Evolutionary conservation across 139 green algal species (phyloP).

Genomic region (Tetradesmus lagerheimii): DNA sequence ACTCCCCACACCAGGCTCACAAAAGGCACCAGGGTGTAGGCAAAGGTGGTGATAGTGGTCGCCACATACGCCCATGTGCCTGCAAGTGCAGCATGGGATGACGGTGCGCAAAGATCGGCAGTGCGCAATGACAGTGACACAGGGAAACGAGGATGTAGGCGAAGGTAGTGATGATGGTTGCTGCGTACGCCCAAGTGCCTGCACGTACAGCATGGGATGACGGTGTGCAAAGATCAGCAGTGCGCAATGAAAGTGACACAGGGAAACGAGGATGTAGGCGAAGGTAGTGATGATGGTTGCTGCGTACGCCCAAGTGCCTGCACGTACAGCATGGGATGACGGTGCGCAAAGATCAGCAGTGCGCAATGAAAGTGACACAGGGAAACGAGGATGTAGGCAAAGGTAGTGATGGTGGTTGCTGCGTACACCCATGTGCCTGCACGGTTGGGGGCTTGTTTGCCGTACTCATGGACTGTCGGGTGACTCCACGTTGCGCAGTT

Average conservation of each 20-base stretch:
- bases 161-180: slow-evolving; percentile 39
- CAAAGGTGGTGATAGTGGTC: slow-evolving; percentile 57
- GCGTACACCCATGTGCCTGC: slow-evolving; percentile 52
- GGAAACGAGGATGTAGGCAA: slow-evolving; percentile 62
- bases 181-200: slow-evolving; percentile 54
- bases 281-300: slow-evolving; percentile 43
- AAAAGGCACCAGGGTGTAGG: slow-evolving; percentile 70
- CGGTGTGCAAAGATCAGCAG: too few species aligned
- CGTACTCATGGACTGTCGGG: too few species aligned
- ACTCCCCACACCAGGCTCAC: slow-evolving; percentile 56
- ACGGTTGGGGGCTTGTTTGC: too few species aligned
- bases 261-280: too few species aligned
- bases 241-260: too few species aligned
- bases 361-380: slow-evolving; percentile 57
- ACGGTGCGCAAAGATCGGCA: too few species aligned
- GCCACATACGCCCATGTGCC: slow-evolving; percentile 60
- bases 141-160: too few species aligned
- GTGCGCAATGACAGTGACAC: too few species aligned
- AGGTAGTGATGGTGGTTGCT: slow-evolving; percentile 55
- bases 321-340: too few species aligned
- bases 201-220: too few species aligned
- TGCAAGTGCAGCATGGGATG: not conserved
- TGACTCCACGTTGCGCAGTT: too few species aligned
- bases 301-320: slow-evolving; percentile 52
- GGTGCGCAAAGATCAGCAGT: too few species aligned